Percentiles rank a stretch among this genome's conserved stretches.
These are phyloP conservation scores for Setomelanomma holmii DNA, from an alignment of 2,329 filamentous ascomycete species.

Conservation along the genomic window DNA sequence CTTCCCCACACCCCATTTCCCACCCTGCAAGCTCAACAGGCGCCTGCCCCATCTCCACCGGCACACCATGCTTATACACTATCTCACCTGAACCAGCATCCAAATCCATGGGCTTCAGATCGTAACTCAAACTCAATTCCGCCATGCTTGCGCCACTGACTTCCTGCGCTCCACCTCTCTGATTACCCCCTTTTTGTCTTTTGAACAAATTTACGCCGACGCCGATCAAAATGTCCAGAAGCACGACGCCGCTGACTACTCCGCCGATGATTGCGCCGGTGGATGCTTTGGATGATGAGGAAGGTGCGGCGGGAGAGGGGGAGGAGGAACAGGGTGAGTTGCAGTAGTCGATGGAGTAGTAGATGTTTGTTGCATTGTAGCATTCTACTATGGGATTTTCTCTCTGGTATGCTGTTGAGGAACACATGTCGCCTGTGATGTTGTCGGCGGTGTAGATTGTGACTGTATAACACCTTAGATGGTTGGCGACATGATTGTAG, in stretches of 20 bases:
- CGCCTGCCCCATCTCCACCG: neutral
- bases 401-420: conserved; percentile 3
- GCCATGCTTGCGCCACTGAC: neutral
- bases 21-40: neutral
- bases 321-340: neutral
- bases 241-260: neutral
- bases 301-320: neutral
- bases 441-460: conserved; percentile 14
- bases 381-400: conserved; percentile 9
- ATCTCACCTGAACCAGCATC: neutral
- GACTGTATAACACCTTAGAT: neutral
- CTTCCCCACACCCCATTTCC: neutral
- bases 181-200: neutral
- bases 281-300: neutral
- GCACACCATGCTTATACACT: neutral
- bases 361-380: conserved; percentile 13
- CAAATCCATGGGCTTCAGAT: neutral
- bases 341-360: conserved; percentile 17
- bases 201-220: neutral
- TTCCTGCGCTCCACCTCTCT: neutral
- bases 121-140: neutral
- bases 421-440: conserved; percentile 1
- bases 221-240: neutral
- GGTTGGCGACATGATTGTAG: neutral
- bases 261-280: neutral